A percentile compares a stretch with the other conserved stretches of the same genome.
phyloP scores from a whole-genome alignment of 257 asterid species.

The Echites panduratus region DNA sequence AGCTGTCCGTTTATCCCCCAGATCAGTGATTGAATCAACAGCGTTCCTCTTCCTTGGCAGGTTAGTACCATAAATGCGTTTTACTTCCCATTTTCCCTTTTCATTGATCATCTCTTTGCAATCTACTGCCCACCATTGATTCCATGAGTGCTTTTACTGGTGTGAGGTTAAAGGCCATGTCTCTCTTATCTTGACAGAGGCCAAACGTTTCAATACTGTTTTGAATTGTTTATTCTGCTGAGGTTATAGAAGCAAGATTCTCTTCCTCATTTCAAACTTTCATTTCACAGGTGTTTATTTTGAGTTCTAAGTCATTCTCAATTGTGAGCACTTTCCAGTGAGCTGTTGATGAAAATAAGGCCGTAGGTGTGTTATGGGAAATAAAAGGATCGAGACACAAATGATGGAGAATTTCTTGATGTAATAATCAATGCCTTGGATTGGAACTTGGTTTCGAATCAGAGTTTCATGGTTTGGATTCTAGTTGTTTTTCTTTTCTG shows the following conservation, averaged over 20 bases:
- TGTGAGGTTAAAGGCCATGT: too few species aligned
- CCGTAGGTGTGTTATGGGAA: not conserved
- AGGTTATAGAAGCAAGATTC: not conserved
- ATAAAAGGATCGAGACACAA: not conserved
- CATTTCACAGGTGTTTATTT: not conserved
- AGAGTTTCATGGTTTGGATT: too few species aligned
- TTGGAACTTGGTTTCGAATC: too few species aligned
- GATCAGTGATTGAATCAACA: slow-evolving; percentile 14
- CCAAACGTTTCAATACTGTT: too few species aligned
- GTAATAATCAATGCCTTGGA: too few species aligned
- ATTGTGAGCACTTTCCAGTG: not conserved
- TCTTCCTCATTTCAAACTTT: not conserved
- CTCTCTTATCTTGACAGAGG: too few species aligned
- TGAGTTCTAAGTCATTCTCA: not conserved
- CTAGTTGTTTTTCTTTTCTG: too few species aligned
- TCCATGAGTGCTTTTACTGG: too few species aligned
- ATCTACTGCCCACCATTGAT: too few species aligned
- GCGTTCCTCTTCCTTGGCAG: not conserved
- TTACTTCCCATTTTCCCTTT: not conserved
- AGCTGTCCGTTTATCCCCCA: slow-evolving; percentile 20
- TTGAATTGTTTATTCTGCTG: too few species aligned
- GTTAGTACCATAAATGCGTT: not conserved
- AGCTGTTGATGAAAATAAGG: not conserved
- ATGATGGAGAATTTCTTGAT: not conserved
- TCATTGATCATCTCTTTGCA: too few species aligned